phyloP scores from a whole-genome alignment of 108 stramenopile species.

The Skeletonema tropicum region DNA sequence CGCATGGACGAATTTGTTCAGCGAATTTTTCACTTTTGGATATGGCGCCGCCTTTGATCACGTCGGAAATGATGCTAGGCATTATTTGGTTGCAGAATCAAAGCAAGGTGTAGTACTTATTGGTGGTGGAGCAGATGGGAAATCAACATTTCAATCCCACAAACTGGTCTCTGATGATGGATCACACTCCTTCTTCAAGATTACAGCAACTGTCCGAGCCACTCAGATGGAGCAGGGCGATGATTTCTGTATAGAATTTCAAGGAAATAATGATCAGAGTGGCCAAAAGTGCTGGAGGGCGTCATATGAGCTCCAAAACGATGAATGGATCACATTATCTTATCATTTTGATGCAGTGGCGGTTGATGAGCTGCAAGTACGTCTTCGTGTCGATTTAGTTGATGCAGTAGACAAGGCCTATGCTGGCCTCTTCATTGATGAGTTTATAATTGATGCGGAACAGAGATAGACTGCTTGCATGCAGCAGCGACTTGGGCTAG shows the following conservation, averaged over 20 bases:
- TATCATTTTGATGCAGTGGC: not conserved
- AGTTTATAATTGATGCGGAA: constrained; percentile 3
- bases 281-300: constrained; percentile 7
- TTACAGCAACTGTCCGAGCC: not conserved
- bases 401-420: not conserved
- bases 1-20: not conserved
- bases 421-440: not conserved
- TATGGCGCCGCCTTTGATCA: too few relatives aligned
- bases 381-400: not conserved
- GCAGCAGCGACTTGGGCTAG: not conserved
- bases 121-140: not conserved
- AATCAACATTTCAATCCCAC: not conserved
- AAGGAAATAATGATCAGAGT: not conserved
- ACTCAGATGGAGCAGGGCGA: not conserved
- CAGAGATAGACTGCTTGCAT: not conserved
- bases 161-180: not conserved
- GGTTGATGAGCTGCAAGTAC: not conserved
- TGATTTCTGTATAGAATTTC: not conserved
- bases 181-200: not conserved
- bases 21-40: not conserved
- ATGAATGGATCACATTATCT: not conserved
- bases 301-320: not conserved
- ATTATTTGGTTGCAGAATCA: not conserved
- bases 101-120: not conserved
- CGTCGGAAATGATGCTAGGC: constrained; percentile 1